phyloP scores from a whole-genome alignment of 2,329 filamentous ascomycete species.

The Talaromyces sp. region DNA sequence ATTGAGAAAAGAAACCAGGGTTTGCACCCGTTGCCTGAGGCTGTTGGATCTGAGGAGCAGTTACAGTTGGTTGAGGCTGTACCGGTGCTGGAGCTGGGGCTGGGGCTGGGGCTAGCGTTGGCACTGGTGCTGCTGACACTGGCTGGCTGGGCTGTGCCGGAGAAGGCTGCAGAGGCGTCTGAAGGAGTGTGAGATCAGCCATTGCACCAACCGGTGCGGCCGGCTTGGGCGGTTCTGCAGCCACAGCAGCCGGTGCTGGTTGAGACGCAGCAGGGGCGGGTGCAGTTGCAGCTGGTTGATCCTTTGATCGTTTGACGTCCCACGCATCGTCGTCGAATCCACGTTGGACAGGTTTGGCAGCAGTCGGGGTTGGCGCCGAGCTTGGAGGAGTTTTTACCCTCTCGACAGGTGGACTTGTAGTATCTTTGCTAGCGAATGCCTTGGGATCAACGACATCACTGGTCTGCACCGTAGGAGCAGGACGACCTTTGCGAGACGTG shows the following conservation, averaged over 20 bases:
- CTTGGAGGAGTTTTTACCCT: slow-evolving; percentile 45
- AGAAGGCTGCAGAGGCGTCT: slow-evolving; percentile 55
- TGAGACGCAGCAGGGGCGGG: slow-evolving; percentile 33
- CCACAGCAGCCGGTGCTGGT: slow-evolving; percentile 14
- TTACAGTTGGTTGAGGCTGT: slow-evolving; percentile 33
- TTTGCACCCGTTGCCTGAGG: slow-evolving; percentile 26
- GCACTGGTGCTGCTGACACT: slow-evolving; percentile 36
- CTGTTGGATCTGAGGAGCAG: slow-evolving; percentile 41
- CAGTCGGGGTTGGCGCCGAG: slow-evolving; percentile 47
- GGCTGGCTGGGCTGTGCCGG: slow-evolving; percentile 45
- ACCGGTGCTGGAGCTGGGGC: slow-evolving; percentile 37
- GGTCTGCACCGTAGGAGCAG: slow-evolving; percentile 78
- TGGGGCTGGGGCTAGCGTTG: slow-evolving; percentile 37
- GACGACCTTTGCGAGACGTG: slow-evolving; percentile 76
- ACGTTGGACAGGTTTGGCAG: slow-evolving; percentile 46
- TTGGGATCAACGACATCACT: slow-evolving; percentile 85
- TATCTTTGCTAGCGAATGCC: slow-evolving; percentile 66
- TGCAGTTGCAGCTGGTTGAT: slow-evolving; percentile 4
- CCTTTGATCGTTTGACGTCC: slow-evolving; percentile 81
- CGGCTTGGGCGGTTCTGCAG: slow-evolving; percentile 34
- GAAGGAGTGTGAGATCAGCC: slow-evolving; percentile 62
- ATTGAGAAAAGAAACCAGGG: slow-evolving; percentile 12
- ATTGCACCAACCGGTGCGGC: slow-evolving; percentile 68
- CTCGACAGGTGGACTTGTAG: slow-evolving; percentile 34
- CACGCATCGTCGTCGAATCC: slow-evolving; percentile 97